phyloP scores from a whole-genome alignment of 345 rosid species.

The rapeseed (Brassica napus) region Da-Ae NC_063439.1:4986001-4986500 shows the following conservation, averaged over 20 bases:
- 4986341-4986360: conserved; percentile 97
- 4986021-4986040: conserved; percentile 7
- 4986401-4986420: conserved; percentile 66
- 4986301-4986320: conserved; percentile 77
- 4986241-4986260: background rate
- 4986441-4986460: background rate
- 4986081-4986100: background rate
- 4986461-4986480: background rate
- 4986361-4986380: conserved; percentile 96
- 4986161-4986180: conserved; percentile 3
- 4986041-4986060: background rate
- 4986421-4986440: background rate
- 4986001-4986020: conserved; percentile 13
- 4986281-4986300: conserved; percentile 22
- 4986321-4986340: conserved; percentile 94
- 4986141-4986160: conserved; percentile 4
- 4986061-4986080: background rate
- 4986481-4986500: background rate
- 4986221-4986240: conserved; percentile 8
- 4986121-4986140: background rate
- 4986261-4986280: conserved; percentile 3
- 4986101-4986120: conserved; percentile 14
- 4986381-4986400: conserved; percentile 66
- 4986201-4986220: conserved; percentile 6
- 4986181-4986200: conserved; percentile 10